A percentile compares a stretch with the other conserved stretches of the same genome.
These are phyloP conservation scores for Gracilariopsis chorda DNA, from an alignment of 23 red algal species.

Conservation along the genomic window DNA sequence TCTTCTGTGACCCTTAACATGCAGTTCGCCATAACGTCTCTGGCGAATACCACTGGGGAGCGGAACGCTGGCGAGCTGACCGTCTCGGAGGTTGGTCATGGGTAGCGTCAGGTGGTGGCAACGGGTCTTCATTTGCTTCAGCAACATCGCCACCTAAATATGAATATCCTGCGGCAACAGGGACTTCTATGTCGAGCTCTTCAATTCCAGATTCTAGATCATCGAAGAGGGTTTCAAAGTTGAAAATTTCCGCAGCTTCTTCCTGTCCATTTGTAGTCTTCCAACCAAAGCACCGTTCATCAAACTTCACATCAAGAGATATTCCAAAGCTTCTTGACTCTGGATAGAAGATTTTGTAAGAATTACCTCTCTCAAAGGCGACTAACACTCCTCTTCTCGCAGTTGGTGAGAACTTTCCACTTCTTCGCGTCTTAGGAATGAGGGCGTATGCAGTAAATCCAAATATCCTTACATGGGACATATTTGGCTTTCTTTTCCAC, in stretches of 20 bases:
- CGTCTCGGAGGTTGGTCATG: neutral
- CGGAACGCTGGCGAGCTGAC: neutral
- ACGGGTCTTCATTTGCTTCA: too few relatives aligned
- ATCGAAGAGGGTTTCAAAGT: too few relatives aligned
- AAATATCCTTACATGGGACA: slow-evolving; percentile 7
- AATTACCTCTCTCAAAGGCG: slow-evolving; percentile 5
- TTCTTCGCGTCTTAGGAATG: neutral
- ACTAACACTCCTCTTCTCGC: too few relatives aligned
- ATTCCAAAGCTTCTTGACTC: neutral
- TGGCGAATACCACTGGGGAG: neutral
- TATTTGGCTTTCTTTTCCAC: neutral
- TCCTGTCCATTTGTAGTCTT: neutral
- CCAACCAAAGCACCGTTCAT: neutral
- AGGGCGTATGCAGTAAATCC: neutral
- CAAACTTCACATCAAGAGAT: neutral
- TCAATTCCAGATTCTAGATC: too few relatives aligned
- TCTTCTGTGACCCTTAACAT: neutral
- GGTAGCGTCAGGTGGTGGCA: too few relatives aligned
- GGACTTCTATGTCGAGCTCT: too few relatives aligned
- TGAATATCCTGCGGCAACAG: too few relatives aligned
- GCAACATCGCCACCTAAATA: too few relatives aligned
- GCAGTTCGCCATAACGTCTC: neutral
- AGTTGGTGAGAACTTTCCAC: slow-evolving; percentile 15
- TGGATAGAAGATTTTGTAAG: neutral
- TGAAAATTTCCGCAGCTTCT: too few relatives aligned